These are phyloP conservation scores for Pleurotus tuber-regium DNA, from an alignment of 768 basidiomycete genomes.

Conservation along the genomic window DNA sequence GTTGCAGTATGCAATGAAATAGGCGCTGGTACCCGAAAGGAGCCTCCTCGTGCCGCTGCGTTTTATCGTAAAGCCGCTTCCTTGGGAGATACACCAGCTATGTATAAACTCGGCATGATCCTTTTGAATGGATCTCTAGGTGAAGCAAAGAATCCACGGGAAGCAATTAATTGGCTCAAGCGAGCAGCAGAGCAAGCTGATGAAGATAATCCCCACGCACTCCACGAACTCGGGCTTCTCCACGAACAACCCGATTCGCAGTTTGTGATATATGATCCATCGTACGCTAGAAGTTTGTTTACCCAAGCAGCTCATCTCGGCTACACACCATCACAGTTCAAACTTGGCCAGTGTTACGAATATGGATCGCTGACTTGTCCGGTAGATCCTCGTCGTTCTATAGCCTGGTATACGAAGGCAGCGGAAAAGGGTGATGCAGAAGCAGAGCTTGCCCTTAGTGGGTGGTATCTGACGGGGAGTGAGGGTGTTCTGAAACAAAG, in stretches of 20 bases:
- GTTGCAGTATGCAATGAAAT: slow-evolving; percentile 99
- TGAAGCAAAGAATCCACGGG: slow-evolving; percentile 82
- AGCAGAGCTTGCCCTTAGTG: slow-evolving; percentile 92
- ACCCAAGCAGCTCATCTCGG: slow-evolving; percentile 92
- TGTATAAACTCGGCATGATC: slow-evolving; percentile 99
- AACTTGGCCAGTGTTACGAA: slow-evolving; percentile 94
- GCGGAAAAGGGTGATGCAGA: slow-evolving; percentile 96
- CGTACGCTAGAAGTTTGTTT: slow-evolving; percentile 81
- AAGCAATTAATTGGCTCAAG: slow-evolving; percentile 92
- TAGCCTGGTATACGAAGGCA: slow-evolving; percentile 98
- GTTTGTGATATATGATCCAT: slow-evolving; percentile 76
- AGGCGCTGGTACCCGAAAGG: slow-evolving; percentile 91
- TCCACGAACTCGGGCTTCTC: slow-evolving; percentile 91
- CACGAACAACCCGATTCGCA: slow-evolving; percentile 70
- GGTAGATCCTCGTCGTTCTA: slow-evolving; percentile 89
- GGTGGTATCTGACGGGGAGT: slow-evolving; percentile 97
- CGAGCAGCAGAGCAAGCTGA: slow-evolving; percentile 97
- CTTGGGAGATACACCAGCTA: slow-evolving; percentile 93
- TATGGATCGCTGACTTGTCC: slow-evolving; percentile 87
- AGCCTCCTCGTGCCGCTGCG: slow-evolving; percentile 84
- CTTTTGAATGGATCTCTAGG: slow-evolving; percentile 81
- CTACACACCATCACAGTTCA: slow-evolving; percentile 92
- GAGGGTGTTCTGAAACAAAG: slow-evolving; percentile 97
- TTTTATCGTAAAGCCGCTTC: slow-evolving; percentile 98
- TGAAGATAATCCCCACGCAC: slow-evolving; percentile 95